phyloP scores from a whole-genome alignment of 2,329 filamentous ascomycete species.

The Epichloe amarillans region DNA sequence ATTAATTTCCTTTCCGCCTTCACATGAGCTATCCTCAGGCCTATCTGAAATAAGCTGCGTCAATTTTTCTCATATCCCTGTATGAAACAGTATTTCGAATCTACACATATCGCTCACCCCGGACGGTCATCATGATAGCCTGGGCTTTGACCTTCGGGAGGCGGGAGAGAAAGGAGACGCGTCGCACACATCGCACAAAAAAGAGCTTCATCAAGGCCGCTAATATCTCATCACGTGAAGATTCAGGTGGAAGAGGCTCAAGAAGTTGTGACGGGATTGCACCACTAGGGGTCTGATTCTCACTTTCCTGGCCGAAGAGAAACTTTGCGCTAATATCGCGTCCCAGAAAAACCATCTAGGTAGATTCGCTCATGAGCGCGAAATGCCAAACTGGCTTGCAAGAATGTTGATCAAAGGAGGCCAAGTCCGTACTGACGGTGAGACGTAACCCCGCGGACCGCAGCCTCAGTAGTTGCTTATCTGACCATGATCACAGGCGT shows the following conservation, averaged over 20 bases:
- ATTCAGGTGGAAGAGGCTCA: neutral
- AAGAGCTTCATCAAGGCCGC: neutral
- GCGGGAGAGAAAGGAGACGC: neutral
- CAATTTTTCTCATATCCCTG: too few relatives aligned
- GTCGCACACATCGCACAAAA: neutral
- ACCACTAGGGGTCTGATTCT: neutral
- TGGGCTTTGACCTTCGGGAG: neutral
- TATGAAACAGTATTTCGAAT: too few relatives aligned
- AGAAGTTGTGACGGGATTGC: neutral
- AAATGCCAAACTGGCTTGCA: slow-evolving; percentile 6
- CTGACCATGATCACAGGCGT: slow-evolving; percentile 28
- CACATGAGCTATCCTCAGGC: too few relatives aligned
- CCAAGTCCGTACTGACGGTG: slow-evolving; percentile 6
- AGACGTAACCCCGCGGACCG: neutral
- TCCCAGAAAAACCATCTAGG: slow-evolving; percentile 6
- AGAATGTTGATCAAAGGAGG: slow-evolving; percentile 1
- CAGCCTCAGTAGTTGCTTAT: neutral
- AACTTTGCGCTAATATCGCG: neutral
- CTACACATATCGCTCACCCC: too few relatives aligned
- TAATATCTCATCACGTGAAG: neutral
- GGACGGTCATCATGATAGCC: neutral
- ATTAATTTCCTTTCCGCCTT: too few relatives aligned
- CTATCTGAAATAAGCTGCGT: too few relatives aligned
- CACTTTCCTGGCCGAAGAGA: neutral
- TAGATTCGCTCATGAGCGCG: slow-evolving; percentile 4